These are phyloP conservation scores for Candida verbasci DNA, from an alignment of 805 yeast genomes.

Conservation along the genomic window DNA sequence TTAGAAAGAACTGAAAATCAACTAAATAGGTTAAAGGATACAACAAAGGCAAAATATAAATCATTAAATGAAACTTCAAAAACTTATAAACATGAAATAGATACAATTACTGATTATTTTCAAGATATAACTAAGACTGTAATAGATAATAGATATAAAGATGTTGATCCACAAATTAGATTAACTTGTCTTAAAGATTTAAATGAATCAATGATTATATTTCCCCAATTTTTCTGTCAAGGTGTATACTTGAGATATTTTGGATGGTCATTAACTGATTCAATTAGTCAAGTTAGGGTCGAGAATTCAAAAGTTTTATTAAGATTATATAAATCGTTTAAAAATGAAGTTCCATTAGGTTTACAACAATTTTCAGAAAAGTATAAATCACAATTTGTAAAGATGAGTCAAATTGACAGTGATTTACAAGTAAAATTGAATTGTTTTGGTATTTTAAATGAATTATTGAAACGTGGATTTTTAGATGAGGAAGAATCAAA, in stretches of 20 bases:
- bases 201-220: conserved; percentile 66
- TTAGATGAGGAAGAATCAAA: conserved; percentile 56
- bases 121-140: conserved; percentile 63
- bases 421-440: conserved; percentile 52
- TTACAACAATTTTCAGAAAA: conserved; percentile 76
- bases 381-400: conserved; percentile 60
- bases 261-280: conserved; percentile 84
- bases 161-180: conserved; percentile 68
- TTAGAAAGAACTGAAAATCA: conserved; percentile 45
- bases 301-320: conserved; percentile 58
- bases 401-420: conserved; percentile 41
- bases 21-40: conserved; percentile 20
- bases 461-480: conserved; percentile 56
- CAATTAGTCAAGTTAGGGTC: conserved; percentile 52
- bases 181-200: conserved; percentile 60
- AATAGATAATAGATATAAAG: conserved; percentile 76
- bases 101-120: conserved; percentile 51
- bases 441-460: conserved; percentile 49
- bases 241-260: conserved; percentile 68
- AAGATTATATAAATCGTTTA: conserved; percentile 37
- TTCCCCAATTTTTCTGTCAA: conserved; percentile 69
- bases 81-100: conserved; percentile 38
- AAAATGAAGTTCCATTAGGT: conserved; percentile 48
- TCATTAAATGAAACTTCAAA: conserved; percentile 41
- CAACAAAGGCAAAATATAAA: conserved; percentile 40